Evolutionary conservation across 345 rosid genomes (phyloP).

Genomic region (Salix caprea): DNA sequence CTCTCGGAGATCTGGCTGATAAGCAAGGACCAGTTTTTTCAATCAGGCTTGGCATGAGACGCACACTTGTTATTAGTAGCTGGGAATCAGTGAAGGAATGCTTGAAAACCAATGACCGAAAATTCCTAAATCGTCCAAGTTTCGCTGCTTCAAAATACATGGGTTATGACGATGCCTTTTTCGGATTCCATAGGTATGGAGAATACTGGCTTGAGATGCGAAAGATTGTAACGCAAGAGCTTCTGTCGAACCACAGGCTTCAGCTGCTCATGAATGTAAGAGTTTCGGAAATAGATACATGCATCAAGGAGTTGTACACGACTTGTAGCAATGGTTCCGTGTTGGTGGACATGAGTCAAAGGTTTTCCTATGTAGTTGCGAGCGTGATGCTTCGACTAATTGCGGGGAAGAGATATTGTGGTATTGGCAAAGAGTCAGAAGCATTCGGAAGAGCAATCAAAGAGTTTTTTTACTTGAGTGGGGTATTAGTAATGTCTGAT

Average conservation of each 20-base stretch:
- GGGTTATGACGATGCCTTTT: not conserved
- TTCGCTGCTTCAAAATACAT: not conserved
- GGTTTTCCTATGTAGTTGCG: constrained; percentile 20
- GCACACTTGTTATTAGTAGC: not conserved
- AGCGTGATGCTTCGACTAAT: constrained; percentile 43
- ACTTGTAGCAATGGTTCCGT: constrained; percentile 4
- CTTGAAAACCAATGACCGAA: not conserved
- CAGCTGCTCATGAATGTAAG: not conserved
- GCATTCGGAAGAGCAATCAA: constrained; percentile 33
- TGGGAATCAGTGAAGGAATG: not conserved
- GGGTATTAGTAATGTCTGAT: constrained; percentile 41
- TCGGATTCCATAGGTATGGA: not conserved
- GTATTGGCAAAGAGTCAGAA: not conserved
- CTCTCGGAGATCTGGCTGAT: constrained; percentile 31
- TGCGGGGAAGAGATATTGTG: constrained; percentile 43
- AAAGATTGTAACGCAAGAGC: not conserved
- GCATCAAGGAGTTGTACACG: constrained; percentile 40
- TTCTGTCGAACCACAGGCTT: not conserved
- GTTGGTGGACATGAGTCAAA: too few species aligned
- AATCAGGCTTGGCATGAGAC: not conserved
- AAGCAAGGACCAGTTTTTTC: not conserved
- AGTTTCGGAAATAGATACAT: not conserved
- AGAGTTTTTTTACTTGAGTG: constrained; percentile 32
- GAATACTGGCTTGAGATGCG: not conserved
- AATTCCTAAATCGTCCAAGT: not conserved